Conservation (phyloP, 148 eudicot genomes). For the Nyssa sinensis region DNA sequence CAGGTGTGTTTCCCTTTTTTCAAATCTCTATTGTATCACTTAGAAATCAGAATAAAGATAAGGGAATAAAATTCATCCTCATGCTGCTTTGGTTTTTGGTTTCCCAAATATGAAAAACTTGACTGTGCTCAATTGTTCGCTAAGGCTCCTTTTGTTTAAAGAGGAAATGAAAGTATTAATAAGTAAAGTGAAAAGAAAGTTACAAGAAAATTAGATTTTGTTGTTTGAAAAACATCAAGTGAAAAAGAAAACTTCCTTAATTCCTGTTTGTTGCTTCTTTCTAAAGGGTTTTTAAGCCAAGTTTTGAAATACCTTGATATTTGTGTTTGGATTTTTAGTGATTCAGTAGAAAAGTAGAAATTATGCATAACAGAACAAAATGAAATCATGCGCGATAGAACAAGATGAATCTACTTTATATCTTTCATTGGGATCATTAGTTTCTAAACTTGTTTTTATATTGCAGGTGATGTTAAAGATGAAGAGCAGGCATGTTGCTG, state of each 20-base stretch:
- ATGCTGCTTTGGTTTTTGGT: neutral
- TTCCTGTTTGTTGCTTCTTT: neutral
- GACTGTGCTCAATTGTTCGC: neutral
- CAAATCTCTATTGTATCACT: neutral
- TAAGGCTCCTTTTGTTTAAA: neutral
- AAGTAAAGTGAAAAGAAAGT: too few species aligned
- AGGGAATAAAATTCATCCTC: neutral
- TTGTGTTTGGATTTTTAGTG: neutral
- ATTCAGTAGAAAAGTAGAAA: conserved; percentile 23
- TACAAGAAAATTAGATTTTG: neutral
- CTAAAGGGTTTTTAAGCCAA: neutral
- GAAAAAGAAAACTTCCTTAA: neutral
- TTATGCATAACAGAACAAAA: conserved; percentile 11
- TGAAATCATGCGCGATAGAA: conserved; percentile 14
- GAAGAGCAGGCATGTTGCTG: conserved; percentile 97
- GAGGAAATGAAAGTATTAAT: too few species aligned
- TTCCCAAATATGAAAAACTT: neutral
- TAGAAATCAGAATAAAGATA: neutral
- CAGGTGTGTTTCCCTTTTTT: conserved; percentile 45
- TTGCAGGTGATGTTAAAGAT: conserved; percentile 87
- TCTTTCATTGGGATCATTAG: conserved; percentile 34
- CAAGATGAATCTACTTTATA: conserved; percentile 18
- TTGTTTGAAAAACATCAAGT: neutral
- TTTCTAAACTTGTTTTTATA: conserved; percentile 15
- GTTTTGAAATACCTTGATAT: neutral